A percentile compares a stretch with the other conserved stretches of the same genome.
Evolutionary conservation across 2,329 filamentous ascomycete species (phyloP).

Genomic region (Sporothrix inflata): DNA sequence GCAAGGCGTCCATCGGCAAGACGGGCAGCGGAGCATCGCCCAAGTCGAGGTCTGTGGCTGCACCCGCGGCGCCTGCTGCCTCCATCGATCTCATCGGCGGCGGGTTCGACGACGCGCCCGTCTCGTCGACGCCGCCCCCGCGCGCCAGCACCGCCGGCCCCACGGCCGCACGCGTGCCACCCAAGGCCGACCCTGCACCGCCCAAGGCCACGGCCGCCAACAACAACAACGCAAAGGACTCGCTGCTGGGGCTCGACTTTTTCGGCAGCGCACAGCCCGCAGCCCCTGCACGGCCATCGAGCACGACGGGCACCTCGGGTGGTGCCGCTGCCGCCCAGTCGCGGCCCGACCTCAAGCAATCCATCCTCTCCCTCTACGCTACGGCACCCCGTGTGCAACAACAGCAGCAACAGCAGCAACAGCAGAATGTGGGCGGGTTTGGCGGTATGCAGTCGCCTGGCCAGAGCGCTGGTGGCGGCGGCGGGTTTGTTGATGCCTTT

Average conservation of each 20-base stretch:
- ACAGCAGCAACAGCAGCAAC: constrained; percentile 60
- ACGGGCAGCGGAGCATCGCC: constrained; percentile 41
- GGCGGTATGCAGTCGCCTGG: constrained; percentile 57
- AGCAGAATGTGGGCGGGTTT: constrained; percentile 62
- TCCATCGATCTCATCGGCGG: constrained; percentile 77
- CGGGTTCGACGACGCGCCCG: constrained; percentile 48
- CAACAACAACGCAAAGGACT: constrained; percentile 74
- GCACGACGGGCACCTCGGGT: constrained; percentile 67
- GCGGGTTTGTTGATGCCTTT: constrained; percentile 37
- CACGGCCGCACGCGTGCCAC: constrained; percentile 58
- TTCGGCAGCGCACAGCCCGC: constrained; percentile 74
- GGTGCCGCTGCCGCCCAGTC: constrained; percentile 65
- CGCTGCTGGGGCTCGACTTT: constrained; percentile 89
- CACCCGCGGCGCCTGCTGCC: constrained; percentile 34
- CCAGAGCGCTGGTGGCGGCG: constrained; percentile 43
- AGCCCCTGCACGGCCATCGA: constrained; percentile 78
- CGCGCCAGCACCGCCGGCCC: constrained; percentile 77
- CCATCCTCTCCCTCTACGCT: constrained; percentile 92
- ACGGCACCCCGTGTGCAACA: constrained; percentile 77
- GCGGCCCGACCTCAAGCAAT: constrained; percentile 92
- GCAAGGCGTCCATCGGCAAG: constrained; percentile 62
- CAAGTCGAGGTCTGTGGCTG: constrained; percentile 43
- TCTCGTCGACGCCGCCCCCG: constrained; percentile 54
- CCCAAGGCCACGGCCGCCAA: constrained; percentile 57
- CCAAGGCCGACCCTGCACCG: constrained; percentile 67